Conservation (phyloP, 2,329 filamentous ascomycete species). For the Penicillium hesseltinei region DNA sequence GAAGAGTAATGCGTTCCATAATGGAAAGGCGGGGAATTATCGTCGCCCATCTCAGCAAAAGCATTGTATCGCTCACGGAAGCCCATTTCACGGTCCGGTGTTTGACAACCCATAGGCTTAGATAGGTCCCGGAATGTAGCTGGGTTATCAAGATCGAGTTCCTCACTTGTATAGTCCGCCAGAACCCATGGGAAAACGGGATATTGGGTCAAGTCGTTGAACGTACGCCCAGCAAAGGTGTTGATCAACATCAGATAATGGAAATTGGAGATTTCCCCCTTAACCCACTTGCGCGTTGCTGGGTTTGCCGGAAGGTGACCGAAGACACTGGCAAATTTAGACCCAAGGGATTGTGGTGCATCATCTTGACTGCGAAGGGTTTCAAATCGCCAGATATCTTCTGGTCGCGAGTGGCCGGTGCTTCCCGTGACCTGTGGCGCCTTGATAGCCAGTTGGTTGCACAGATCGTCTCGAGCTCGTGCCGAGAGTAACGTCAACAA, state of each 20-base stretch:
- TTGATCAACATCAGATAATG: constrained; percentile 99
- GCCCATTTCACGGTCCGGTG: constrained; percentile 68
- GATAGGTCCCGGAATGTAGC: constrained; percentile 85
- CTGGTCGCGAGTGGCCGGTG: constrained; percentile 69
- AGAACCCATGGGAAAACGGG: constrained; percentile 97
- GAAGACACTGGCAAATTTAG: constrained; percentile 90
- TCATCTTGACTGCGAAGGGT: constrained; percentile 69
- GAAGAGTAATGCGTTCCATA: constrained; percentile 99
- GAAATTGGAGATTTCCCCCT: constrained; percentile 96
- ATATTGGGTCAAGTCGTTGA: constrained; percentile 97
- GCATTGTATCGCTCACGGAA: constrained; percentile 83
- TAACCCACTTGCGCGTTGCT: constrained; percentile 84
- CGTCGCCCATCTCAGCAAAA: constrained; percentile 85
- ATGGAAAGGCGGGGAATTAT: constrained; percentile 75
- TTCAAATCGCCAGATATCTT: constrained; percentile 90
- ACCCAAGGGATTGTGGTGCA: constrained; percentile 68
- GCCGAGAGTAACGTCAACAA: constrained; percentile 80
- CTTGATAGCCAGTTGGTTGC: constrained; percentile 70
- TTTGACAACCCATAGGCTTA: constrained; percentile 95
- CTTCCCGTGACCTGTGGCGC: constrained; percentile 75
- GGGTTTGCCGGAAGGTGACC: constrained; percentile 78
- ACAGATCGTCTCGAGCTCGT: constrained; percentile 73
- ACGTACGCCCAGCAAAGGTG: constrained; percentile 92
- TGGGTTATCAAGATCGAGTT: constrained; percentile 81
- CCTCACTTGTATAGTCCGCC: constrained; percentile 91